These are phyloP conservation scores for Paecilomyces dactylethromorphus DNA, from an alignment of 2,329 filamentous ascomycete species.

Conservation along the genomic window DNA sequence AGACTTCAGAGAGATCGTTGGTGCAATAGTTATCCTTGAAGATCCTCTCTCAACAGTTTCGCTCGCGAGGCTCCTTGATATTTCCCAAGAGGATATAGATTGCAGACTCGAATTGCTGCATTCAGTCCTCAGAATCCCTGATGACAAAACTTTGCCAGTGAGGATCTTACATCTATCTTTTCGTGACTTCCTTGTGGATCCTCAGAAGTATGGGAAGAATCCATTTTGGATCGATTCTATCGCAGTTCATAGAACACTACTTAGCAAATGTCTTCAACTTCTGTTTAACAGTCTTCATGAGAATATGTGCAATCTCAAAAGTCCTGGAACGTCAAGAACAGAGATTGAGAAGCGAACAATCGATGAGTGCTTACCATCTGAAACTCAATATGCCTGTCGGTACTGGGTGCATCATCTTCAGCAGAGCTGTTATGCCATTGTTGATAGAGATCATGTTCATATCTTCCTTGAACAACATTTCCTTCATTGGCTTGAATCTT, in stretches of 20 bases:
- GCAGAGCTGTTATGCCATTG: constrained; percentile 1
- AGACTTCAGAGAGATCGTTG: neutral
- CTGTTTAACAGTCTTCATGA: neutral
- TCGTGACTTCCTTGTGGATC: neutral
- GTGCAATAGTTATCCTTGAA: neutral
- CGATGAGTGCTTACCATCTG: constrained; percentile 5
- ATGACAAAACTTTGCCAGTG: neutral
- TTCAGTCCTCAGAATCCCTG: neutral
- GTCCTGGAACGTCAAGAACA: neutral
- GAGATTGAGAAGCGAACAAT: neutral
- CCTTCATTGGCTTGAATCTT: neutral
- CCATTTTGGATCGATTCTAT: neutral
- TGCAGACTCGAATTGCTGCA: neutral
- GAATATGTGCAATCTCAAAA: neutral
- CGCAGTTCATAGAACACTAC: neutral
- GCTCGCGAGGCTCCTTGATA: neutral
- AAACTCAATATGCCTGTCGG: constrained; percentile 14
- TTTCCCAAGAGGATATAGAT: neutral
- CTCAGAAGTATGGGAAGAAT: neutral
- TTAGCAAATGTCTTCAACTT: neutral
- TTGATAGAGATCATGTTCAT: constrained; percentile 4
- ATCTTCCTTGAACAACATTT: neutral
- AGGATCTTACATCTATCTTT: neutral
- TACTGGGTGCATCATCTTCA: constrained; percentile 14
- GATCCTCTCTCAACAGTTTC: neutral